These are phyloP conservation scores for Flaveria trinervia DNA, from an alignment of 129 eudicot genomes.

Conservation along the genomic window DNA sequence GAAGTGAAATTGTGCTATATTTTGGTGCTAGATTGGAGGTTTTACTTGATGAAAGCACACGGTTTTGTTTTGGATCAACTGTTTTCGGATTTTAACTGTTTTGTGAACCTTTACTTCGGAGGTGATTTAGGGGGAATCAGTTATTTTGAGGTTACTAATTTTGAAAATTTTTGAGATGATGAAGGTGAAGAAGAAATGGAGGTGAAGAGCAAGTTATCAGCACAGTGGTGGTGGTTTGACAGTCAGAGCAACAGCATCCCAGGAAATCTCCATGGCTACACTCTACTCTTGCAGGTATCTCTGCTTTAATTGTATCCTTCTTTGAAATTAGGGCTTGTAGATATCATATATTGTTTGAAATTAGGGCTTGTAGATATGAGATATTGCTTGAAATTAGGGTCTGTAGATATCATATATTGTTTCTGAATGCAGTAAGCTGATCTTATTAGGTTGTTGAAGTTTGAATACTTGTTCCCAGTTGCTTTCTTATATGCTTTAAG, in stretches of 20 bases:
- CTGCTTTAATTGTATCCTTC: neutral
- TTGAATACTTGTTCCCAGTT: no score
- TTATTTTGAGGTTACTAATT: slow-evolving; percentile 12
- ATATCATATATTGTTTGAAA: neutral
- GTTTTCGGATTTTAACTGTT: neutral
- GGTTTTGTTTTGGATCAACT: neutral
- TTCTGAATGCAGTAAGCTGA: no score
- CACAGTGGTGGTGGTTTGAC: slow-evolving; percentile 95
- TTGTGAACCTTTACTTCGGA: neutral
- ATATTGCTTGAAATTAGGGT: neutral
- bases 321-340: neutral
- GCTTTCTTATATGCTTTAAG: no score
- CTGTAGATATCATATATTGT: no score
- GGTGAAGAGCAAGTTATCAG: slow-evolving; percentile 51
- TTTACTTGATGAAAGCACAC: neutral
- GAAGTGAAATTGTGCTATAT: neutral
- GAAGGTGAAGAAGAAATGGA: slow-evolving; percentile 50
- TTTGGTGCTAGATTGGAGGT: neutral
- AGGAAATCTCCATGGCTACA: slow-evolving; percentile 86
- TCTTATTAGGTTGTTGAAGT: no score
- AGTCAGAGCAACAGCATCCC: slow-evolving; percentile 51
- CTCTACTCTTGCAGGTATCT: slow-evolving; percentile 71
- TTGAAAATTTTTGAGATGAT: slow-evolving; percentile 17
- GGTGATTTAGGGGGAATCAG: neutral
- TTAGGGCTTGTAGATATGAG: neutral